A percentile compares a stretch with the other conserved stretches of the same genome.
These are phyloP conservation scores for Flaveria linearis DNA, from an alignment of 129 eudicot species.

Conservation along the genomic window DNA sequence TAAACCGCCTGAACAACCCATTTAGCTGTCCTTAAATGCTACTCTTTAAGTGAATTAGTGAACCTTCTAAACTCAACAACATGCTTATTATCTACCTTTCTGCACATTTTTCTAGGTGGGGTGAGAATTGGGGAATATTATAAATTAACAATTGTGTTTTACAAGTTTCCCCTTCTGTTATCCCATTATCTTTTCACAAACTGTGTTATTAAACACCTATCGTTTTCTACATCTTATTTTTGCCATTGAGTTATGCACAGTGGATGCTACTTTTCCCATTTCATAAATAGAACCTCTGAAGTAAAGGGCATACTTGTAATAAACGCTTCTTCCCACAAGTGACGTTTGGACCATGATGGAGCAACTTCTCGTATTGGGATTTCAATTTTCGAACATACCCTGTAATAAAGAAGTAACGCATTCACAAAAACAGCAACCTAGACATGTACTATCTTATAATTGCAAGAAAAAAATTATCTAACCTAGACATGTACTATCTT, in stretches of 20 bases:
- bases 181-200: neutral
- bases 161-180: neutral
- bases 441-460: neutral
- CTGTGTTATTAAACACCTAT: neutral
- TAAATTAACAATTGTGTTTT: neutral
- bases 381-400: constrained; percentile 64
- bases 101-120: neutral
- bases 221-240: neutral
- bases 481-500: no score
- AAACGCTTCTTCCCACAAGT: constrained; percentile 86
- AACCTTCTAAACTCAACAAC: neutral
- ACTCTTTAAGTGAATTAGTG: constrained; percentile 8
- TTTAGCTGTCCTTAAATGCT: neutral
- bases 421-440: constrained; percentile 1
- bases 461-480: no score
- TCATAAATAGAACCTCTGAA: neutral
- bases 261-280: neutral
- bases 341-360: constrained; percentile 78
- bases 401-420: constrained; percentile 17
- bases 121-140: neutral
- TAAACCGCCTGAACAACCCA: neutral
- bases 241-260: neutral
- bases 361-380: constrained; percentile 83
- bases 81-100: neutral
- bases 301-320: constrained; percentile 61